A percentile compares a stretch with the other conserved stretches of the same genome.
Conservation (phyloP, 306 rosid genomes). For the Parietaria judaica region DNA sequence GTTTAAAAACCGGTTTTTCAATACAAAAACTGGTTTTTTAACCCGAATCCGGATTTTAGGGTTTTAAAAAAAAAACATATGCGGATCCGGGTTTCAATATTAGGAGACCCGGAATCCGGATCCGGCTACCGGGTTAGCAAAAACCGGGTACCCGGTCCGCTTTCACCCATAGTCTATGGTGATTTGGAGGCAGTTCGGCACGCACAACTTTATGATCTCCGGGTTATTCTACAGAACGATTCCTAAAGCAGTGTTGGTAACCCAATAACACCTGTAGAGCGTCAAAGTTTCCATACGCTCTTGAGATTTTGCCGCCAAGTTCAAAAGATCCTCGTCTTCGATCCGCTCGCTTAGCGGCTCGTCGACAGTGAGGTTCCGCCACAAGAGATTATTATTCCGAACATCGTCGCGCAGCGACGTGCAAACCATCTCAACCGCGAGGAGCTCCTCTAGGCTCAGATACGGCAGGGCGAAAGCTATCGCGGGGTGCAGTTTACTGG, state of each 20-base stretch:
- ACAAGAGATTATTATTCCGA: conserved; percentile 39
- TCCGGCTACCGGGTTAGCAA: no score
- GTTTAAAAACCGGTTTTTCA: no score
- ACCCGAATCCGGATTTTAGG: no score
- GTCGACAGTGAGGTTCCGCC: conserved; percentile 47
- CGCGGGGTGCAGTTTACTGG: conserved; percentile 56
- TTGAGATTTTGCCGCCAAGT: conserved; percentile 55
- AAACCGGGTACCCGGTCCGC: no score
- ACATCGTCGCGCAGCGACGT: conserved; percentile 36
- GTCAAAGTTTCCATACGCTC: conserved; percentile 47
- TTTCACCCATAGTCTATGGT: no score
- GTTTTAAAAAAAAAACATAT: no score
- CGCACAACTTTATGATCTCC: conserved; percentile 38
- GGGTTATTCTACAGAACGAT: conserved; percentile 45
- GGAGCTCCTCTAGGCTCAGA: conserved; percentile 55
- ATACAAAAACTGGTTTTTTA: no score
- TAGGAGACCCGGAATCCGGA: no score
- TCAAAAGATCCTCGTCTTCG: conserved; percentile 38
- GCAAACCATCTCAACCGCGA: conserved; percentile 50
- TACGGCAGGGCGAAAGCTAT: conserved; percentile 40
- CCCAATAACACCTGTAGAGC: conserved; percentile 35
- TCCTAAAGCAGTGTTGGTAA: conserved; percentile 51
- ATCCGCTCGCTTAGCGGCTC: conserved; percentile 35
- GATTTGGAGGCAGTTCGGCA: no score
- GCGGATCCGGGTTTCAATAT: no score